phyloP scores from a whole-genome alignment of 176 grass and related monocot species.

The Phyllostachys edulis region DNA sequence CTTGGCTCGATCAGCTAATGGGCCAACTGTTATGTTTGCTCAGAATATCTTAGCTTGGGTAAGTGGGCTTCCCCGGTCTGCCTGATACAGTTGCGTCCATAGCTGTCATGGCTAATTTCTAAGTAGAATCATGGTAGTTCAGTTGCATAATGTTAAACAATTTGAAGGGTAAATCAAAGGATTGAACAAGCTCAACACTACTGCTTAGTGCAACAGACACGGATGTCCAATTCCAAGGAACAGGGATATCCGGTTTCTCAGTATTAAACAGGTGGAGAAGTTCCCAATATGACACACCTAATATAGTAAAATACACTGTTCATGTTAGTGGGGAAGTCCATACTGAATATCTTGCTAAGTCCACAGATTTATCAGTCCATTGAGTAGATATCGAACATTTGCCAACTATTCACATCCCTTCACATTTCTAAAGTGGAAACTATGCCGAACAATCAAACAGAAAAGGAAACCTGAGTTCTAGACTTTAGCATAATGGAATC shows the following conservation, averaged over 20 bases:
- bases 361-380: neutral
- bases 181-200: neutral
- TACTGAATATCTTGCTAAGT: neutral
- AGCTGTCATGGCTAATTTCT: neutral
- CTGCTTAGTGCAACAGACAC: slow-evolving; percentile 1
- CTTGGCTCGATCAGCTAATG: neutral
- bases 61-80: neutral
- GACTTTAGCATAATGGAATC: neutral
- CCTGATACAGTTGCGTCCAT: neutral
- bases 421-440: neutral
- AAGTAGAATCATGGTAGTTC: neutral
- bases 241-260: neutral
- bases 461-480: neutral
- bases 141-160: neutral
- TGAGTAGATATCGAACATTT: neutral
- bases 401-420: neutral
- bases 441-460: slow-evolving; percentile 2
- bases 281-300: neutral
- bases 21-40: neutral
- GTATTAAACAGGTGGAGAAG: neutral
- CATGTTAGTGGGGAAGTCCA: neutral
- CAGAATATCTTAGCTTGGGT: neutral
- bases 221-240: neutral
- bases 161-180: neutral
- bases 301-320: neutral